Base-by-base conservation (phyloP, 164 flowering plant genomes). In the Aristolochia californica region DNA sequence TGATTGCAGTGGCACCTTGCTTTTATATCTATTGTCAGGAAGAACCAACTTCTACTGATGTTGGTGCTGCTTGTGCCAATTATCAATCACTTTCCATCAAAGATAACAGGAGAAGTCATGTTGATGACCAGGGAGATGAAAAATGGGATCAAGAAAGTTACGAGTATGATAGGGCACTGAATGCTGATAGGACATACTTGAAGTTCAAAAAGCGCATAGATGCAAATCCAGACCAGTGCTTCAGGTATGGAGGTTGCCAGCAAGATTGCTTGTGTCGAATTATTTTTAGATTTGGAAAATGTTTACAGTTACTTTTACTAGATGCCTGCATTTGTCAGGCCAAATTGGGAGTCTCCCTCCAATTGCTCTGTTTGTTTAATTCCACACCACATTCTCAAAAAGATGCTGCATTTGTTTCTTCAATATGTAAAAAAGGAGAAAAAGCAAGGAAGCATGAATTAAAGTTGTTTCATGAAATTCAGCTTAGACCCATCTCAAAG, bases 161-260 rank as follows among this genome's bases (percentile, higher is more conserved):
- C 64, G 99, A 87, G 68, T 84, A 90, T 72, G 97, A 85, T 68
- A 83, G 67, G 67, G 83, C 97, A 62, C 70, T 85, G 69, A 68
- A 63, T 66, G 96, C 80, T 62, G 95, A 90, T 63, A 79, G 97
- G 75, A 84, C 88, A 45, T 94, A 81, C 78, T 77, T 94, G 45
- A 94, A 87, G 75, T 94, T 90, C 75, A 87, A 85, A 77, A 90
- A 90, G 70, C 72, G 77, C 55, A 44, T 83, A 67, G 97, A 89
- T 75, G 71, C 78, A 50, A 68, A 72, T 62, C 98, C 96, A 18
- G 93, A 85, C 63, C 97, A 94, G 65, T 90, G 97, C 74, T 87
- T 83, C 71, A 85, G 98, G 98, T 91, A 72, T 40, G 58, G 21
- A n/a, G n/a, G n/a, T n/a, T n/a, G n/a, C n/a, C n/a, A n/a, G n/a